A percentile compares a stretch with the other conserved stretches of the same genome.
phyloP scores from a whole-genome alignment of 83 land plant species.

The Picea abies region DNA sequence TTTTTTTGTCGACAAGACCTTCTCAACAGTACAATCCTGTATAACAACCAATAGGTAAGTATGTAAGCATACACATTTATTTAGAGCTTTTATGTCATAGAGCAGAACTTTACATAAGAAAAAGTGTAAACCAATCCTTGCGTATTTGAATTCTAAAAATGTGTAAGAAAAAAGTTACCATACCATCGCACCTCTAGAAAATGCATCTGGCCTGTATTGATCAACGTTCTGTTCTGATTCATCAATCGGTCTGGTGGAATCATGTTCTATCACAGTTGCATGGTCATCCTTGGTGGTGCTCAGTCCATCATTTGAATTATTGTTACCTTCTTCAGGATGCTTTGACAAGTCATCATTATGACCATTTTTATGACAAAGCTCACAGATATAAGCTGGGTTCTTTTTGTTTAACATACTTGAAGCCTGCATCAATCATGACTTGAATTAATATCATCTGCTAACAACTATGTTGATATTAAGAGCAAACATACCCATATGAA shows the following conservation, averaged over 20 bases:
- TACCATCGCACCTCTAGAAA: slow-evolving; percentile 5
- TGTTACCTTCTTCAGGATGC: background rate
- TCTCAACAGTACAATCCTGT: background rate
- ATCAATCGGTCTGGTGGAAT: background rate
- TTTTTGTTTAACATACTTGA: slow-evolving; percentile 4
- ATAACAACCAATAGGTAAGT: background rate
- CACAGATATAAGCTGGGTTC: slow-evolving; percentile 53
- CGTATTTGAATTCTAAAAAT: background rate
- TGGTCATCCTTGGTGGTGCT: background rate
- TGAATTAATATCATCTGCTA: background rate
- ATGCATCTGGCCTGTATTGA: background rate
- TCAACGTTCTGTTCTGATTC: slow-evolving; percentile 11
- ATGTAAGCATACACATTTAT: background rate
- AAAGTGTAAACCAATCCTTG: background rate
- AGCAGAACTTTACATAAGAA: background rate
- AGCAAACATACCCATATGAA: background rate
- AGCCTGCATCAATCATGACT: slow-evolving; percentile 10
- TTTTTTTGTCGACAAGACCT: slow-evolving; percentile 37
- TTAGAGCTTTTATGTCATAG: background rate
- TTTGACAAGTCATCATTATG: slow-evolving; percentile 22
- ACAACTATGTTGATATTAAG: background rate
- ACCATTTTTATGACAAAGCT: slow-evolving; percentile 62
- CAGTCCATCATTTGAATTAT: background rate
- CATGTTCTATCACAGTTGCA: background rate
- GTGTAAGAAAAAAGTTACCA: background rate